Percentiles rank a stretch among this genome's conserved stretches.
These are phyloP conservation scores for Lentinula aciculospora DNA, from an alignment of 768 basidiomycete genomes.

Conservation along the genomic window DNA sequence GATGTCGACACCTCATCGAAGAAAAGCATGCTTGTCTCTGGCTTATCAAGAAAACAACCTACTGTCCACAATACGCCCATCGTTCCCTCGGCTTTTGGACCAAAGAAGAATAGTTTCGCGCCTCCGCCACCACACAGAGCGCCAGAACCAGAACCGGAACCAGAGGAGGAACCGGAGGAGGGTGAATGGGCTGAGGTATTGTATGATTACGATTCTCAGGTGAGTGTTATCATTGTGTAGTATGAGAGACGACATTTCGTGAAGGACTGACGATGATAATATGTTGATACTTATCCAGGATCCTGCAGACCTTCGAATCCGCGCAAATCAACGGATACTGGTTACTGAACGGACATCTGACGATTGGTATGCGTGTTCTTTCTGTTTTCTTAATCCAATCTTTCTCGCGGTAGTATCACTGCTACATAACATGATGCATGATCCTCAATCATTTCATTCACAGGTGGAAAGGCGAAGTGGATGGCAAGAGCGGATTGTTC, in stretches of 20 bases:
- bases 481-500: constrained; percentile 55
- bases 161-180: constrained; percentile 28
- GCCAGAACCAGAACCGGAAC: constrained; percentile 25
- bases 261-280: background rate
- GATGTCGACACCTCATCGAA: constrained; percentile 50
- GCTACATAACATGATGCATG: background rate
- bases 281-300: constrained; percentile 40
- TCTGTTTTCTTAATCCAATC: constrained; percentile 3
- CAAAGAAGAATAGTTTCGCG: constrained; percentile 38
- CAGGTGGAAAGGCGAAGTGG: constrained; percentile 66
- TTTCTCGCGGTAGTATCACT: background rate
- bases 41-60: constrained; percentile 35
- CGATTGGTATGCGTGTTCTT: constrained; percentile 54
- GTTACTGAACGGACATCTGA: constrained; percentile 64
- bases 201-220: constrained; percentile 69
- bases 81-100: constrained; percentile 29
- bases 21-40: constrained; percentile 40
- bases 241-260: background rate
- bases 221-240: constrained; percentile 19
- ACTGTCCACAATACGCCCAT: constrained; percentile 27
- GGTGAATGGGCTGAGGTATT: constrained; percentile 78
- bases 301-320: constrained; percentile 57
- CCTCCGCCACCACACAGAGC: constrained; percentile 49
- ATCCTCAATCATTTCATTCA: background rate
- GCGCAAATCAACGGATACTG: constrained; percentile 51